phyloP scores from a whole-genome alignment of 148 eudicot species.

The Chenopodium quinoa region DNA sequence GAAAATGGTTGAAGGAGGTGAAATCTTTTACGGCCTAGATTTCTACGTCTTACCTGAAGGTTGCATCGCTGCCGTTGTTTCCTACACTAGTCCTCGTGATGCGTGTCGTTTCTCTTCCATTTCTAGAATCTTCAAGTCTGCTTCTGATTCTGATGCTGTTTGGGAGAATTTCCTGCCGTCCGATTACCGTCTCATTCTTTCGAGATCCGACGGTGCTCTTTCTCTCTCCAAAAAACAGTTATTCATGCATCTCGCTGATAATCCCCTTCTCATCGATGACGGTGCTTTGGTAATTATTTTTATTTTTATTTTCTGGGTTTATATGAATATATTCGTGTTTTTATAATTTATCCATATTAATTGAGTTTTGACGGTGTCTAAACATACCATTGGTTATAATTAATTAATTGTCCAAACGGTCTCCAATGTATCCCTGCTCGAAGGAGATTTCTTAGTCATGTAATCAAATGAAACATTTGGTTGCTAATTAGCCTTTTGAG shows the following conservation, averaged over 20 bases:
- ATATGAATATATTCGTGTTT: too few species aligned
- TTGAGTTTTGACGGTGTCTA: too few species aligned
- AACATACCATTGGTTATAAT: too few species aligned
- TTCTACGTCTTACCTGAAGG: slow-evolving; percentile 43
- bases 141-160: slow-evolving; percentile 48
- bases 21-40: neutral
- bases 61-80: slow-evolving; percentile 35
- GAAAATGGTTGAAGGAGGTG: slow-evolving; percentile 12
- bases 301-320: neutral
- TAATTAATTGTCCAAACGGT: too few species aligned
- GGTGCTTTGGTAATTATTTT: slow-evolving; percentile 45
- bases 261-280: slow-evolving; percentile 48
- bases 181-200: slow-evolving; percentile 40
- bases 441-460: neutral
- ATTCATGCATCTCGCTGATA: slow-evolving; percentile 39
- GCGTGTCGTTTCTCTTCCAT: slow-evolving; percentile 38
- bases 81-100: slow-evolving; percentile 41
- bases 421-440: too few species aligned
- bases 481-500: slow-evolving; percentile 4
- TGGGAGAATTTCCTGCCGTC: slow-evolving; percentile 52
- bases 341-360: too few species aligned
- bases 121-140: slow-evolving; percentile 40
- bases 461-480: neutral
- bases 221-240: slow-evolving; percentile 39
- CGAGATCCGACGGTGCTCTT: slow-evolving; percentile 25